phyloP scores from a whole-genome alignment of 164 flowering plant genomes.

The Aristolochia contorta region DNA sequence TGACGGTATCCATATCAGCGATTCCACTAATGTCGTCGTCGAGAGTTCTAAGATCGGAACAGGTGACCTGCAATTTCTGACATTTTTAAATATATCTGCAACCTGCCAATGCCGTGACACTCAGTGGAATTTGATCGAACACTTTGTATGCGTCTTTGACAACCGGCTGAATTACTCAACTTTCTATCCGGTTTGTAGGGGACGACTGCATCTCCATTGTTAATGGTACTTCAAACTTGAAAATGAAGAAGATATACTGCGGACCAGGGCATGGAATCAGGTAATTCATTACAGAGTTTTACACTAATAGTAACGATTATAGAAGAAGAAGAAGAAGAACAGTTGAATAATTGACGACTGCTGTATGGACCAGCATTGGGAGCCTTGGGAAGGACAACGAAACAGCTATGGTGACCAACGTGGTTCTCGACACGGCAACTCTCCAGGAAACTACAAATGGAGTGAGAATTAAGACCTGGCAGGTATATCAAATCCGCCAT shows the following conservation, averaged over 20 bases:
- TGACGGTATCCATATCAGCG: conserved; percentile 86
- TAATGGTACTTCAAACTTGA: conserved; percentile 64
- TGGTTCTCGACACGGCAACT: conserved; percentile 66
- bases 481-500: conserved; percentile 35
- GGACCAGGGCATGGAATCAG: conserved; percentile 98
- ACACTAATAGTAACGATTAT: neutral
- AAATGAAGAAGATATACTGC: conserved; percentile 68
- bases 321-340: neutral
- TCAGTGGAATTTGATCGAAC: too few species aligned
- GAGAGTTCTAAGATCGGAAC: conserved; percentile 77
- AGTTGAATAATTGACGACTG: neutral
- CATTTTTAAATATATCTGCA: neutral
- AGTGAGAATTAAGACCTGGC: conserved; percentile 94
- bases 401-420: conserved; percentile 49
- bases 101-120: too few species aligned
- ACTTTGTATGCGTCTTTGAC: too few species aligned
- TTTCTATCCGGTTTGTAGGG: conserved; percentile 22
- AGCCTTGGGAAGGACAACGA: conserved; percentile 93
- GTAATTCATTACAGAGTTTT: conserved; percentile 16
- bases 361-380: conserved; percentile 57
- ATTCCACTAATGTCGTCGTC: conserved; percentile 62
- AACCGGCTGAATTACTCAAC: too few species aligned
- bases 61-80: conserved; percentile 32
- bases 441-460: conserved; percentile 70
- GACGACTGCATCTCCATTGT: conserved; percentile 91